A percentile compares a stretch with the other conserved stretches of the same genome.
phyloP scores from a whole-genome alignment of 768 basidiomycete species.

The Russula lepida region DNA sequence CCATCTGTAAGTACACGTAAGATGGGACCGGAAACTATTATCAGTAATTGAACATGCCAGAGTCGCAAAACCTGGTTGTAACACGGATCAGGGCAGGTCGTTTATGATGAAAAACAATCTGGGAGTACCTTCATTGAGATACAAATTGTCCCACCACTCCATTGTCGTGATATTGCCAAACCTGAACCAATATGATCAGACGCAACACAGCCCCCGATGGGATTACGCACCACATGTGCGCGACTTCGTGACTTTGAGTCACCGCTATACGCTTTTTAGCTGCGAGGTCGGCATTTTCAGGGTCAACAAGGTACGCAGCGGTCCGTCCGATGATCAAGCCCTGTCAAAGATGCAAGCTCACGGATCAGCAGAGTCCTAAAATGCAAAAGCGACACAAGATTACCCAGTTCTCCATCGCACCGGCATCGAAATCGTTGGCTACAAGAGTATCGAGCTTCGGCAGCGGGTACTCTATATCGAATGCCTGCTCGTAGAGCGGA shows the following conservation, averaged over 20 bases:
- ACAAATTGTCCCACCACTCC: constrained; percentile 87
- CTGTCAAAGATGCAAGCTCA: constrained; percentile 23
- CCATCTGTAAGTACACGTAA: constrained; percentile 31
- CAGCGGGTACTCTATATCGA: constrained; percentile 86
- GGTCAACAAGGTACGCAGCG: constrained; percentile 69
- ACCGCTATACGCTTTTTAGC: constrained; percentile 74
- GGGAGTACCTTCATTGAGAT: constrained; percentile 77
- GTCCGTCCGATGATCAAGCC: constrained; percentile 88
- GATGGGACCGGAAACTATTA: constrained; percentile 11
- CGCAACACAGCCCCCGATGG: background rate
- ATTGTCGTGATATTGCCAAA: constrained; percentile 92
- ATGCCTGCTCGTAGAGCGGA: constrained; percentile 87
- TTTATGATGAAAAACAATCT: background rate
- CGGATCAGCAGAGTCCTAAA: background rate
- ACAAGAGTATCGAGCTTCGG: constrained; percentile 93
- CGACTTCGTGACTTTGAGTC: constrained; percentile 80
- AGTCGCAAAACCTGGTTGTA: constrained; percentile 76
- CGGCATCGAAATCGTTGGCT: constrained; percentile 83
- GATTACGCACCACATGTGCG: constrained; percentile 61
- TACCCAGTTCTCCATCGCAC: constrained; percentile 90
- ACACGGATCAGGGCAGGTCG: constrained; percentile 2
- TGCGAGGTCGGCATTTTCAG: constrained; percentile 58
- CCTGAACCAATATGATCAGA: constrained; percentile 32
- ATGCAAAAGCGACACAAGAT: background rate
- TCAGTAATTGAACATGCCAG: constrained; percentile 41